Percentiles rank a stretch among this genome's conserved stretches.
phyloP scores from a whole-genome alignment of 108 stramenopile species.

The Epithemia pelagica region DNA sequence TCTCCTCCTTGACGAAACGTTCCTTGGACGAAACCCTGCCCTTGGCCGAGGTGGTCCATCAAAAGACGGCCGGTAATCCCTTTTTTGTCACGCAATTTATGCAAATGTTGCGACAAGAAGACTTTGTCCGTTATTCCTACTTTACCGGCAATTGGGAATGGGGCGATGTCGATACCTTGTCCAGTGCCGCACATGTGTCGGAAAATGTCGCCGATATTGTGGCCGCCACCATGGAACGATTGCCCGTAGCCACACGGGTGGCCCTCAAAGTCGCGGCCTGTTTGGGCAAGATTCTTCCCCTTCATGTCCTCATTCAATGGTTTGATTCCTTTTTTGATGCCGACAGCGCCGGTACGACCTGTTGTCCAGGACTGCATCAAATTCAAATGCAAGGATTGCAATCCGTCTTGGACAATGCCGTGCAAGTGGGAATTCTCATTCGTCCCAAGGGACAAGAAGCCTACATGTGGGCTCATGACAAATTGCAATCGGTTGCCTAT shows the following conservation, averaged over 20 bases:
- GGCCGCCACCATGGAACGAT: constrained; percentile 17
- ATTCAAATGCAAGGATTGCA: constrained; percentile 14
- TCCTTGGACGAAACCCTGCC: background rate
- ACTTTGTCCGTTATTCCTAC: constrained; percentile 29
- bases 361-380: background rate
- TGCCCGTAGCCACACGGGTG: constrained; percentile 13
- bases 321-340: constrained; percentile 5
- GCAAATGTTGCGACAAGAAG: constrained; percentile 22
- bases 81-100: constrained; percentile 49
- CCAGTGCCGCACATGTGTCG: constrained; percentile 18
- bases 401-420: constrained; percentile 11
- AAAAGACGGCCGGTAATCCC: constrained; percentile 57
- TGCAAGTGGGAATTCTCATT: constrained; percentile 17
- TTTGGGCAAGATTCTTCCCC: constrained; percentile 25
- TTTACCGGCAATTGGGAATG: constrained; percentile 37
- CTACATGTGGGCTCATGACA: constrained; percentile 38
- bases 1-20: constrained; percentile 19
- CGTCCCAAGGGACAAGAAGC: constrained; percentile 5
- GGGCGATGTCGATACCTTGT: constrained; percentile 33
- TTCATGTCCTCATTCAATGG: constrained; percentile 12
- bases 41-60: constrained; percentile 35
- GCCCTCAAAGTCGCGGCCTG: constrained; percentile 36
- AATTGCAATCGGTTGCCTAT: constrained; percentile 24
- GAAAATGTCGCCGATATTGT: constrained; percentile 50
- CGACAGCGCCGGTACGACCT: background rate